Evolutionary conservation across 495 filamentous ascomycete genomes (phyloP).

Genomic region (Trichoderma reesei): DNA sequence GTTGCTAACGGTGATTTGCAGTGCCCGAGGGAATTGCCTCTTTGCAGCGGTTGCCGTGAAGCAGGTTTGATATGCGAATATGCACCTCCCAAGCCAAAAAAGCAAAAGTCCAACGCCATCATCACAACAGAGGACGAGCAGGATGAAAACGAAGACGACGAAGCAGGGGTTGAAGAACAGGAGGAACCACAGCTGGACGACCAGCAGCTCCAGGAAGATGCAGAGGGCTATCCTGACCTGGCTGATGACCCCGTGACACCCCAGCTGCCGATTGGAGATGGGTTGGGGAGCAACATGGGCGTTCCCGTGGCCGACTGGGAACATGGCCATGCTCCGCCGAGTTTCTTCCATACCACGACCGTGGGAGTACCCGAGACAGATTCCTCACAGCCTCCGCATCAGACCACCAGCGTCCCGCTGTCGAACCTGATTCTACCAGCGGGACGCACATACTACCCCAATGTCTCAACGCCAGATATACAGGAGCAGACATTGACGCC

Average conservation of each 20-base stretch:
- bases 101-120: not conserved
- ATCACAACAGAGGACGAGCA: conserved; percentile 3
- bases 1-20: not conserved
- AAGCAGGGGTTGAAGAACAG: not conserved
- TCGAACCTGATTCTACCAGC: not conserved
- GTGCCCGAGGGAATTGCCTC: conserved; percentile 6
- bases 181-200: not conserved
- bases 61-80: conserved; percentile 2
- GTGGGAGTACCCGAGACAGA: not conserved
- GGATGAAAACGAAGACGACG: not conserved
- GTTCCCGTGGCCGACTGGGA: not conserved
- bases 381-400: not conserved
- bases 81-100: not conserved
- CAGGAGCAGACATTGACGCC: not conserved
- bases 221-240: not conserved
- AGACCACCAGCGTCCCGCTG: not conserved
- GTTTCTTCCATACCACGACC: not conserved
- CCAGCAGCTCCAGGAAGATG: not conserved
- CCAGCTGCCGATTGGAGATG: conserved; percentile 6
- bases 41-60: not conserved
- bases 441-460: not conserved
- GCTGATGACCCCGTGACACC: not conserved
- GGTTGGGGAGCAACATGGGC: not conserved
- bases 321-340: not conserved
- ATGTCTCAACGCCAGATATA: not conserved